Conservation (phyloP, 306 rosid genomes). For the Sicyos baderoa region DNA sequence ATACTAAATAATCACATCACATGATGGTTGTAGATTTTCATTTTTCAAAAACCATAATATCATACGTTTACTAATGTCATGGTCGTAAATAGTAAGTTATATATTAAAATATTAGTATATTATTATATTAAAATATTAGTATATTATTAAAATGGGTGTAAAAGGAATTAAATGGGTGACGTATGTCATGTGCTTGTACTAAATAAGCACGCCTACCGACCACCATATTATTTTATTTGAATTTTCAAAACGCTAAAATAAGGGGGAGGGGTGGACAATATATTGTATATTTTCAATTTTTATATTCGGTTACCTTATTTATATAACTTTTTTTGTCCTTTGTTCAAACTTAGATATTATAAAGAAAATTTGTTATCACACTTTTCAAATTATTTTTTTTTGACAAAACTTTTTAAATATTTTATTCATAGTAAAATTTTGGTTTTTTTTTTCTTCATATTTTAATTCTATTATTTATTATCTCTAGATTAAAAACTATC, state of each 20-base stretch:
- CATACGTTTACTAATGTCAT: neutral
- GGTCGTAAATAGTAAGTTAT: neutral
- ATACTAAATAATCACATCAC: neutral
- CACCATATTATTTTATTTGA: neutral
- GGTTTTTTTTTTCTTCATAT: too few relatives aligned
- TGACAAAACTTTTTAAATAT: too few relatives aligned
- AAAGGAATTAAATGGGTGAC: slow-evolving; percentile 15
- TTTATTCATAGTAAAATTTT: too few relatives aligned
- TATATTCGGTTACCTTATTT: neutral
- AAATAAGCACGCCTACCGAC: slow-evolving; percentile 17
- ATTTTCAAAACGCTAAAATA: slow-evolving; percentile 10
- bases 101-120: neutral
- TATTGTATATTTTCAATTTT: neutral
- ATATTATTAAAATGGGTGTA: neutral
- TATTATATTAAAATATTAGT: neutral
- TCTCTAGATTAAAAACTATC: too few relatives aligned
- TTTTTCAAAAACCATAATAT: too few relatives aligned
- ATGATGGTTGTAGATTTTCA: neutral
- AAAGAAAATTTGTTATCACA: too few relatives aligned
- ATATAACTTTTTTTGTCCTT: slow-evolving; percentile 9
- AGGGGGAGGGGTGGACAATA: neutral
- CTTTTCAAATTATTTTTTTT: too few relatives aligned
- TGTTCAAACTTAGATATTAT: neutral
- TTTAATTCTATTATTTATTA: too few relatives aligned
- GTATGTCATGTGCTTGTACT: slow-evolving; percentile 19